Base-by-base conservation (phyloP, 495 filamentous ascomycete species). In the Ascobolus immersus region DNA sequence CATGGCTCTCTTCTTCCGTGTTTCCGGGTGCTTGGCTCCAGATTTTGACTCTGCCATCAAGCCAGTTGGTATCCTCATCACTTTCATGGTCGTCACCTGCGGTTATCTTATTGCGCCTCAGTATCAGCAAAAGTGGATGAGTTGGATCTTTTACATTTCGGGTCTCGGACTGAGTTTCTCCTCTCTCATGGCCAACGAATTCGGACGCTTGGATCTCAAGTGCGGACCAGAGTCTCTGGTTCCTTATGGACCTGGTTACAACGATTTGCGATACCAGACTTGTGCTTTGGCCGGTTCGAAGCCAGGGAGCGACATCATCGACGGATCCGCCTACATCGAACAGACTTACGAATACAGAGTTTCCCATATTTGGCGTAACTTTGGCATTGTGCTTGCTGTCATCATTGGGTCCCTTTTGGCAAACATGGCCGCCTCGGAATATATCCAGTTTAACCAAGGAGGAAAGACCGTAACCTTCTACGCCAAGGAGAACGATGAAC, bases 41-140 rank as follows among this genome's bases (percentile, higher is more conserved):
- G 75, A 79, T 39, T 86, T 86, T 39, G 77, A 86, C 43, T 79
- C 75, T 31, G 77, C 77, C 6, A 74, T 80, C 45, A 79, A 77
- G 49, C 74, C 78, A 44, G 78, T 72, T 2, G 65, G 69, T 5
- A 58, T 74, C 1, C 65, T 74, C 17, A 77, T 89, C 43, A 80
- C 75, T 0, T 50, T 82, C 11, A 76, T 80, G 46, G 67, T 89
- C 21, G 47, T 77, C 23, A 84, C 77, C 0, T 70, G 66, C 4
- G 78, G 78, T 7, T 86, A 86, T 52, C 52, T 82, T 9, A 77
- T 84, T 37, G 73, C 78, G 39, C 78, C 67, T 43, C 62, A 69
- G 17, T 57, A 51, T 5, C 57, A 71, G 29, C 67, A 77, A 36
- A 68, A 70, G 5, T 81, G 76, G 76, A 52, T 79, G 15, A 53